A percentile compares a stretch with the other conserved stretches of the same genome.
Evolutionary conservation across 2,329 filamentous ascomycete genomes (phyloP).

Genomic region (Tolypocladium endophyticum): DNA sequence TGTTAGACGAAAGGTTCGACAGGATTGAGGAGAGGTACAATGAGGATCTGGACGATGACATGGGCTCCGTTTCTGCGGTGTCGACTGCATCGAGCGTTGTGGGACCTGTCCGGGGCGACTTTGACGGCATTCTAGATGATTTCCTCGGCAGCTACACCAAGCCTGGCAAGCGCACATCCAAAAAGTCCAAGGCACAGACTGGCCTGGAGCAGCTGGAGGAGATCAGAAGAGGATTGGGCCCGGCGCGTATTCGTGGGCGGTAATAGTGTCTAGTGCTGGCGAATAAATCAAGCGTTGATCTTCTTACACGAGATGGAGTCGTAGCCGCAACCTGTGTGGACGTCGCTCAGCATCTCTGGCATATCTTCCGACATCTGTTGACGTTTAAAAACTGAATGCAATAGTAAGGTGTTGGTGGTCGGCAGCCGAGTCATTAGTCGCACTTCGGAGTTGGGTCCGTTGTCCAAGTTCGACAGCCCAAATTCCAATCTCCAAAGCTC

Average conservation of each 20-base stretch:
- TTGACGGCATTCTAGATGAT: conserved; percentile 85
- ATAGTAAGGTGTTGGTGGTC: not conserved
- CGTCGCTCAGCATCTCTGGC: not conserved
- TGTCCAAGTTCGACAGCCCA: not conserved
- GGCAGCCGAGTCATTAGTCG: not conserved
- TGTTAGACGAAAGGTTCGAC: conserved; percentile 87
- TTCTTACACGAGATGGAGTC: not conserved
- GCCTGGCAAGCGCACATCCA: conserved; percentile 62
- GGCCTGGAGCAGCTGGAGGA: conserved; percentile 88
- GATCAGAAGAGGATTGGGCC: conserved; percentile 69
- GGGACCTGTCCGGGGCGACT: conserved; percentile 64
- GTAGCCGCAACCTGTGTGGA: not conserved
- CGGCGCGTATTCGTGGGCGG: conserved; percentile 48
- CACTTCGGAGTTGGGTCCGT: not conserved
- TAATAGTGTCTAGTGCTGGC: not conserved
- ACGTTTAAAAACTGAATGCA: not conserved
- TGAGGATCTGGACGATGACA: conserved; percentile 37
- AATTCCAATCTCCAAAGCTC: not conserved
- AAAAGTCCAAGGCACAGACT: conserved; percentile 69
- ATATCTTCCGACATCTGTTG: not conserved
- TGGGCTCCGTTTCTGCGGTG: conserved; percentile 47
- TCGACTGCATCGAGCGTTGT: conserved; percentile 56
- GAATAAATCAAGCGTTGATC: not conserved
- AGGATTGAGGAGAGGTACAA: conserved; percentile 72
- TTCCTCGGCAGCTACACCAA: conserved; percentile 70